Conservation (phyloP, 2,329 filamentous ascomycete genomes). For the Juglanconis juglandina region DNA sequence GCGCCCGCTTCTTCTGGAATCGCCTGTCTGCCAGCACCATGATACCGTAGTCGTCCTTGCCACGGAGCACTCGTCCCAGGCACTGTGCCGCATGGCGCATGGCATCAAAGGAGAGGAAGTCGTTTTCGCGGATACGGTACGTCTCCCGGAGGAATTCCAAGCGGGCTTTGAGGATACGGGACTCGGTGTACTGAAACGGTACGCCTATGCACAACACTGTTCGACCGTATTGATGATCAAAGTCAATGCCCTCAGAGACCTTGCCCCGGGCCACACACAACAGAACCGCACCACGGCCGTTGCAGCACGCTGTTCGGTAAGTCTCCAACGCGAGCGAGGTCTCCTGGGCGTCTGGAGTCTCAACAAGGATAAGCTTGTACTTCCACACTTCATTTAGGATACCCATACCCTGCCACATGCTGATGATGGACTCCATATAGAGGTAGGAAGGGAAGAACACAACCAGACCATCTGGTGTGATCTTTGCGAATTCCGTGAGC, state of each 20-base stretch:
- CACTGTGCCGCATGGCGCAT: slow-evolving; percentile 99
- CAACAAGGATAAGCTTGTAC: slow-evolving; percentile 95
- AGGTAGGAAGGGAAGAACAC: slow-evolving; percentile 98
- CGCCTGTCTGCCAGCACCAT: slow-evolving; percentile 96
- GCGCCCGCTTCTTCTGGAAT: slow-evolving; percentile 85
- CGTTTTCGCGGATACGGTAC: slow-evolving; percentile 93
- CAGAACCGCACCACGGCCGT: slow-evolving; percentile 87
- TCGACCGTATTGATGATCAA: slow-evolving; percentile 96
- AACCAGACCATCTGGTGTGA: slow-evolving; percentile 96
- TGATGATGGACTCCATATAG: slow-evolving; percentile 99
- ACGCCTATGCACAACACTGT: slow-evolving; percentile 96
- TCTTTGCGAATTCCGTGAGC: slow-evolving; percentile 89
- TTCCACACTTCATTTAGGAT: slow-evolving; percentile 98
- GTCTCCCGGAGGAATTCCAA: slow-evolving; percentile 96
- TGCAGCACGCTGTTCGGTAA: slow-evolving; percentile 95
- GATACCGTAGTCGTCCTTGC: slow-evolving; percentile 99
- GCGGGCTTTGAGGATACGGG: slow-evolving; percentile 89
- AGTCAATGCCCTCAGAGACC: slow-evolving; percentile 97
- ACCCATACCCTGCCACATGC: slow-evolving; percentile 98
- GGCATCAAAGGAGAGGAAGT: slow-evolving; percentile 96
- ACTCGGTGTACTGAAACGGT: slow-evolving; percentile 98
- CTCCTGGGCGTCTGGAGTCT: slow-evolving; percentile 96
- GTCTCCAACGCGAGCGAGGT: slow-evolving; percentile 94
- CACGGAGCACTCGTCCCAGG: slow-evolving; percentile 85
- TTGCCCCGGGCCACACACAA: slow-evolving; percentile 96